Percentiles rank a stretch among this genome's conserved stretches.
These are phyloP conservation scores for Heracleum sosnowskyi DNA, from an alignment of 129 eudicot species.

Conservation along the genomic window DNA sequence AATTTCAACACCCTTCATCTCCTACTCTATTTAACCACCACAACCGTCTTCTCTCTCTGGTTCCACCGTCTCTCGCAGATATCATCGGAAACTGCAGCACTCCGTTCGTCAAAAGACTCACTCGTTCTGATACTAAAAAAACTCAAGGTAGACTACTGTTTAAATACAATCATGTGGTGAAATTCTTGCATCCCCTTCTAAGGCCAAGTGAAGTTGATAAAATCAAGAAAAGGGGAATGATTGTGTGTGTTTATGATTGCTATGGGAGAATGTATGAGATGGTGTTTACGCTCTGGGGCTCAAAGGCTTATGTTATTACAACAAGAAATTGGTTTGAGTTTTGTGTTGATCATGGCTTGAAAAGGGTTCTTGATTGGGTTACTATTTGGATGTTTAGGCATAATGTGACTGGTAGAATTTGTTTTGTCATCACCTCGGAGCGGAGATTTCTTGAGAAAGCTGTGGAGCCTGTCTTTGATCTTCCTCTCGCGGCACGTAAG, in stretches of 20 bases:
- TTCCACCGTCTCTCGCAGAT: not conserved
- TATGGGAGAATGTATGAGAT: not conserved
- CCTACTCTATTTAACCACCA: not conserved
- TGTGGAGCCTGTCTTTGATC: no score
- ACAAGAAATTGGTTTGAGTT: no score
- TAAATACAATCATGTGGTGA: not conserved
- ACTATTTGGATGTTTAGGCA: no score
- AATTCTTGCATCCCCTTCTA: not conserved
- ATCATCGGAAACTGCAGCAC: not conserved
- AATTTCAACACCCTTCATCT: no score
- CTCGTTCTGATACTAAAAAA: not conserved
- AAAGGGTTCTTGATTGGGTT: no score
- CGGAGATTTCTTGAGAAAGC: no score
- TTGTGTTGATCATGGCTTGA: no score
- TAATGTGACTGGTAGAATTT: no score
- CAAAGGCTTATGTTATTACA: no score
- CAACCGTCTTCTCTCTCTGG: not conserved
- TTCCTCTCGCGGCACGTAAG: no score
- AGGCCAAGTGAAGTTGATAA: not conserved
- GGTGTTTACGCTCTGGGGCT: no score
- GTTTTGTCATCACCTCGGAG: no score
- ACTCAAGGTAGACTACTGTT: not conserved
- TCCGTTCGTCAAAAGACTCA: not conserved
- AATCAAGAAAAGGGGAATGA: not conserved
- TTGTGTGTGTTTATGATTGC: not conserved